phyloP scores from a whole-genome alignment of 2,329 filamentous ascomycete genomes.

The Fusarium sp. region DNA sequence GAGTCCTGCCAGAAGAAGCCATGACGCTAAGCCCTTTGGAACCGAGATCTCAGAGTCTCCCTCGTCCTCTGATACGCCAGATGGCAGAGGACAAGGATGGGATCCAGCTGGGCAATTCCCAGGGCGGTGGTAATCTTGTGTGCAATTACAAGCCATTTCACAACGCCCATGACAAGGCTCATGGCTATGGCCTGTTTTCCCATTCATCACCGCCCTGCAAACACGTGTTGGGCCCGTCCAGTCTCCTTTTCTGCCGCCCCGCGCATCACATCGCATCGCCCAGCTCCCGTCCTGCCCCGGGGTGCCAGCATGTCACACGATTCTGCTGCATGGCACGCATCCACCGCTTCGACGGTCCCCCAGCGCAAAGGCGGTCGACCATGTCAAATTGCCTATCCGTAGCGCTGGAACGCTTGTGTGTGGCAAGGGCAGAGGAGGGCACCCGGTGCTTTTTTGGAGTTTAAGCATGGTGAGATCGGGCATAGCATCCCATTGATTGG shows the following conservation, averaged over 20 bases:
- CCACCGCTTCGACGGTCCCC: background rate
- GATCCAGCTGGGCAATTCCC: slow-evolving; percentile 31
- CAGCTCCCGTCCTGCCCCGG: background rate
- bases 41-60: slow-evolving; percentile 27
- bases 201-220: slow-evolving; percentile 23
- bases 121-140: slow-evolving; percentile 39
- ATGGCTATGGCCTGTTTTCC: slow-evolving; percentile 29
- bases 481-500: background rate
- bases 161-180: background rate
- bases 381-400: slow-evolving; percentile 13
- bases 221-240: slow-evolving; percentile 33
- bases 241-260: slow-evolving; percentile 31
- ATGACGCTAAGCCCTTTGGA: slow-evolving; percentile 29
- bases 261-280: slow-evolving; percentile 12
- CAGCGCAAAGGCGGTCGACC: background rate
- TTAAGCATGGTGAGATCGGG: background rate
- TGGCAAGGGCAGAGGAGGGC: slow-evolving; percentile 3
- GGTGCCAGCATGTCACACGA: slow-evolving; percentile 29
- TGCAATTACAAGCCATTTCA: slow-evolving; percentile 26
- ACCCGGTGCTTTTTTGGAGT: background rate
- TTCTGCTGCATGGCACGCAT: slow-evolving; percentile 22
- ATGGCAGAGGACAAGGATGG: background rate
- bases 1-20: slow-evolving; percentile 6
- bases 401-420: slow-evolving; percentile 7
- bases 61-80: slow-evolving; percentile 27